Conservation (phyloP, 768 basidiomycete genomes). For the Kondoa subrosea region DNA sequence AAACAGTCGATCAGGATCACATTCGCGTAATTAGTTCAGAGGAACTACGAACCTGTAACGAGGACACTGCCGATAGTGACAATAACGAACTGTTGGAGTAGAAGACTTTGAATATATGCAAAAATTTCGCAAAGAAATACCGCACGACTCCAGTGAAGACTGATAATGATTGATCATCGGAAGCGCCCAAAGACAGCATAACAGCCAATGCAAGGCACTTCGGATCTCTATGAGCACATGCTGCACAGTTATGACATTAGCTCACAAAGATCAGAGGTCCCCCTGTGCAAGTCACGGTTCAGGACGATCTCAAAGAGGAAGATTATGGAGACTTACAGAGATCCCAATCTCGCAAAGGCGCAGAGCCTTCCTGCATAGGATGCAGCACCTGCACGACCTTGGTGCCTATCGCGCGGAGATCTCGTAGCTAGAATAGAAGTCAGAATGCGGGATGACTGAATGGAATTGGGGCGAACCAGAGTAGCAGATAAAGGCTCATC, state of each 20-base stretch:
- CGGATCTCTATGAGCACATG: neutral
- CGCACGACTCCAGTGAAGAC: slow-evolving; percentile 59
- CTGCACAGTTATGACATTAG: neutral
- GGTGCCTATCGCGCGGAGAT: slow-evolving; percentile 72
- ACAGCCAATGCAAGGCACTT: slow-evolving; percentile 55
- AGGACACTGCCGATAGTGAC: slow-evolving; percentile 76
- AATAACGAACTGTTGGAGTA: slow-evolving; percentile 54
- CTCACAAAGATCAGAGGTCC: slow-evolving; percentile 31
- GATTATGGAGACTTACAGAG: slow-evolving; percentile 48
- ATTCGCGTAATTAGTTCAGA: neutral
- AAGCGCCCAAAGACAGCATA: slow-evolving; percentile 73
- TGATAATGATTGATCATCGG: slow-evolving; percentile 60
- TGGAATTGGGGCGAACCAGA: slow-evolving; percentile 41
- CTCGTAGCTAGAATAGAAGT: slow-evolving; percentile 47
- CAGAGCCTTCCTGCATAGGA: slow-evolving; percentile 42
- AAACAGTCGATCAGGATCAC: neutral
- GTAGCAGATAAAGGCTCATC: slow-evolving; percentile 81
- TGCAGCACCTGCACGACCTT: slow-evolving; percentile 89
- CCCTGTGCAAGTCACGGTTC: neutral
- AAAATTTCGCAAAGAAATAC: neutral
- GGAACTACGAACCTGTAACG: slow-evolving; percentile 41
- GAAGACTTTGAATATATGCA: neutral
- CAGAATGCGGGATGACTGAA: neutral
- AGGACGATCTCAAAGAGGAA: neutral
- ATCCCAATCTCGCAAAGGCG: slow-evolving; percentile 86